Evolutionary conservation across 2,329 filamentous ascomycete species (phyloP), one percentile per base, ranked within the genome.

Genomic region (Pseudogymnoascus sp.): DNA sequence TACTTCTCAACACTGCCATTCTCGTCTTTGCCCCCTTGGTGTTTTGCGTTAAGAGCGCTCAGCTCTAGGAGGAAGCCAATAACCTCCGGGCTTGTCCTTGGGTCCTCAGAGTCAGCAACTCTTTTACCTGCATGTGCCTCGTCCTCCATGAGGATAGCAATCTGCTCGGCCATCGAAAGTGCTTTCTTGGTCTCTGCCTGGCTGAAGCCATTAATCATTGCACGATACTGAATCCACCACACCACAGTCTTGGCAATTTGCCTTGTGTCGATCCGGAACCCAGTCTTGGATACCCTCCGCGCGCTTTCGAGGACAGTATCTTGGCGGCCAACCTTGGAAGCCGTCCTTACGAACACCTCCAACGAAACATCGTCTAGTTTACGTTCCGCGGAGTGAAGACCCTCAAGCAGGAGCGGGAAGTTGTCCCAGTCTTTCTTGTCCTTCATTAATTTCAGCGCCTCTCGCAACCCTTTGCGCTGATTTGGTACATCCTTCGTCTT

Each of bases 21-120:
- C n/a, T 69, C 65, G 65, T 80, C 78, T 36, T 74, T 73, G 2
- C 74, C 74, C 3, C 65, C 72, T 18, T 68, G 65, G 35, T 75
- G 65, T 29, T 73, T 71, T n/a, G 75, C 37, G 2, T 76, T 70
- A n/a, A 76, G 73, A 27, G 78, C 76, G 64, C 73, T 73, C 13
- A 82, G 69, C 60, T 80, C 74, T 6, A 81, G 69, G 15, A 79
- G 63, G 2, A 74, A 69, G 21, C 73, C 78, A 48, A 77, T 72
- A 15, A 79, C 72, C 27, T 75, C 73, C 1, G 77, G 76, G 61
- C 72, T 70, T 52, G 67, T 68, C 64, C 76, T 74, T 9, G 75
- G 71, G 60, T 79, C 74, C 25, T 66, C 58, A 4, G 65, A 18
- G 13, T 68, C 29, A 9, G 63, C 15, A 12, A 48, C 36, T 31